Evolutionary conservation across 2,329 filamentous ascomycete species (phyloP), one percentile per base, ranked within the genome.

Genomic region (Microsporum ferrugineum): DNA sequence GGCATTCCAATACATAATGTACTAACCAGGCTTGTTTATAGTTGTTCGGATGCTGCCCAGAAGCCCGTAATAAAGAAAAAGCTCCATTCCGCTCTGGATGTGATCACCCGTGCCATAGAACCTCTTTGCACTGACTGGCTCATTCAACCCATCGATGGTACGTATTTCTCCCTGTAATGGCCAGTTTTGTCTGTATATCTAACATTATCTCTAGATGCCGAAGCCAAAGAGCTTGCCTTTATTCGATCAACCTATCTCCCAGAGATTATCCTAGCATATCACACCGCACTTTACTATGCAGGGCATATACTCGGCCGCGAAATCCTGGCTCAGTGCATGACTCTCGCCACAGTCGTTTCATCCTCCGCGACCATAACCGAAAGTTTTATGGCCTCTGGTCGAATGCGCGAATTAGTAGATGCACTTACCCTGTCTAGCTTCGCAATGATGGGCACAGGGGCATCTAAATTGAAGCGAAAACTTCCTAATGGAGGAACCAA

Each of bases 221-320:
- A 87, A 68, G 81, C 83, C 62, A 71, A 78, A 14, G 84, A 88
- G 60, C 81, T 90, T 56, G 75, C 75, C 56, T 75, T 79, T 29
- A 83, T 97, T 58, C 85, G 91, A 65, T 82, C 84, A 60, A 82
- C 84, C 0, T 97, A 95, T 73, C 80, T 99, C 2, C 91, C 94
- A 1, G 91, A 96, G 71, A 82, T 89, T 17, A 79, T 96, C 47
- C 80, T 99, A 57, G 89, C 88, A 2, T 96, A 94, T 71, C 84
- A 94, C 70, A 86, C 83, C 68, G 86, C 88, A 1, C 78, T 97
- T 57, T 88, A 95, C 71, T 88, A 88, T 69, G 87, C 88, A 0
- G 90, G 89, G 2, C 85, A 84, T 55, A 81, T 84, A 57, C 77
- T 95, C 49, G 87, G 85, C 53, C 85, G 90, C 49, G 88, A 92